Conservation (phyloP, 305 asterid species). For the Euphrasia arctica region DNA sequence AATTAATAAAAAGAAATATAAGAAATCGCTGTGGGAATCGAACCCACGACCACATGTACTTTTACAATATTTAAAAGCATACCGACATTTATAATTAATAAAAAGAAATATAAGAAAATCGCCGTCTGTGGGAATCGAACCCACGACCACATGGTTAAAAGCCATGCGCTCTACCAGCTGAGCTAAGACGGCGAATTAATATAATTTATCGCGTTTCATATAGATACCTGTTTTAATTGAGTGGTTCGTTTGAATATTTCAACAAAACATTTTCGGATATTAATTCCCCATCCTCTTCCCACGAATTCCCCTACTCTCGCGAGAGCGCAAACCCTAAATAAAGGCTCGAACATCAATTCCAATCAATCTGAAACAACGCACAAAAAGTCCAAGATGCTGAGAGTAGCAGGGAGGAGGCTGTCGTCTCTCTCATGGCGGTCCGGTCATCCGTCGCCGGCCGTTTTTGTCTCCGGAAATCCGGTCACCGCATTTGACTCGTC, state of each 20-base stretch:
- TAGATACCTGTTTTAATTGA: neutral
- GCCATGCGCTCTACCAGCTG: conserved; percentile 87
- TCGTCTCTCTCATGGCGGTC: conserved; percentile 43
- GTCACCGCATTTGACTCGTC: conserved; percentile 29
- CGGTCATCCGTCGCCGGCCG: conserved; percentile 31
- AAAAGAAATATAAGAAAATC: no score
- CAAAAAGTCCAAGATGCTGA: conserved; percentile 36
- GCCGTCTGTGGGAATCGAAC: conserved; percentile 49
- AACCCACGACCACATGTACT: conserved; percentile 74
- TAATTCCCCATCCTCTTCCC: neutral
- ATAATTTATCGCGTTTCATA: neutral
- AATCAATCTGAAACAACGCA: neutral
- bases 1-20: no score
- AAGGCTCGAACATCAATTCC: conserved; percentile 23
- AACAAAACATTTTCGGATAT: neutral
- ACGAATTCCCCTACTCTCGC: conserved; percentile 16
- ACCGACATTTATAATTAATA: no score
- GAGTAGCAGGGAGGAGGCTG: conserved; percentile 58
- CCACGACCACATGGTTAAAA: conserved; percentile 84
- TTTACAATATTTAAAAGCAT: no score
- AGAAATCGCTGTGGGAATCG: conserved; percentile 48
- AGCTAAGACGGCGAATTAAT: conserved; percentile 58
- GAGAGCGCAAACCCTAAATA: conserved; percentile 32
- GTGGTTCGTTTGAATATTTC: neutral
- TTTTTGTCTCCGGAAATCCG: conserved; percentile 28